Percentiles rank a stretch among this genome's conserved stretches.
Conservation (phyloP, 2,329 filamentous ascomycete genomes). For the Penicillium sp. region DNA sequence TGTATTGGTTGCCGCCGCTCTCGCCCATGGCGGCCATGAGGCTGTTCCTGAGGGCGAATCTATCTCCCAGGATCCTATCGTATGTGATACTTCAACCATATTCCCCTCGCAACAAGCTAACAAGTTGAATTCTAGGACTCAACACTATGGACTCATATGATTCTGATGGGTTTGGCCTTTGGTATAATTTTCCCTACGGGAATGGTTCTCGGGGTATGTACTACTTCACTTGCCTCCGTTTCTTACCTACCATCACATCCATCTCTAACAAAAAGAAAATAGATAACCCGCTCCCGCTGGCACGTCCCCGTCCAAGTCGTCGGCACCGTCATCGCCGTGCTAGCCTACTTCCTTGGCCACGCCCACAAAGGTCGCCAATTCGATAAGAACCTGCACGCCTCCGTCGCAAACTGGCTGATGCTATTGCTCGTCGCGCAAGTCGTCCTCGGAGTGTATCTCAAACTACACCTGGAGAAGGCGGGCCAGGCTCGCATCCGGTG, state of each 20-base stretch:
- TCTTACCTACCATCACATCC: neutral
- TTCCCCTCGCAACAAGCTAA: neutral
- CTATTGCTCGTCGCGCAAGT: conserved; percentile 75
- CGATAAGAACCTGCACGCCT: conserved; percentile 72
- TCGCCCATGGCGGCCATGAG: conserved; percentile 55
- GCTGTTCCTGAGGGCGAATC: conserved; percentile 66
- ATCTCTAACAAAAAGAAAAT: conserved; percentile 11
- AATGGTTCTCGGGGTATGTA: conserved; percentile 85
- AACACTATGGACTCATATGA: conserved; percentile 90
- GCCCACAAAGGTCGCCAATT: conserved; percentile 88
- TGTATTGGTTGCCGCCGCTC: conserved; percentile 28
- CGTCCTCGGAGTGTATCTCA: conserved; percentile 79
- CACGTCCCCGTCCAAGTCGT: conserved; percentile 84
- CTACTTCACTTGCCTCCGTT: neutral
- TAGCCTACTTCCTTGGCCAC: conserved; percentile 90
- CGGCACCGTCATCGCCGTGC: conserved; percentile 70
- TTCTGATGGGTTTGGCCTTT: conserved; percentile 81
- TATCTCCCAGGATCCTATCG: conserved; percentile 70
- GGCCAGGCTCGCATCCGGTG: conserved; percentile 75
- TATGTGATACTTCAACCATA: conserved; percentile 44
- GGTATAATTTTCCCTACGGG: conserved; percentile 89
- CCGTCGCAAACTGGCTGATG: conserved; percentile 78
- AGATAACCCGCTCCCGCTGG: conserved; percentile 89
- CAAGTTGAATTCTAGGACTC: conserved; percentile 56
- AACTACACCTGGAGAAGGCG: conserved; percentile 81